Evolutionary conservation across 2,329 filamentous ascomycete species (phyloP).

Genomic region (Clonostachys rosea): DNA sequence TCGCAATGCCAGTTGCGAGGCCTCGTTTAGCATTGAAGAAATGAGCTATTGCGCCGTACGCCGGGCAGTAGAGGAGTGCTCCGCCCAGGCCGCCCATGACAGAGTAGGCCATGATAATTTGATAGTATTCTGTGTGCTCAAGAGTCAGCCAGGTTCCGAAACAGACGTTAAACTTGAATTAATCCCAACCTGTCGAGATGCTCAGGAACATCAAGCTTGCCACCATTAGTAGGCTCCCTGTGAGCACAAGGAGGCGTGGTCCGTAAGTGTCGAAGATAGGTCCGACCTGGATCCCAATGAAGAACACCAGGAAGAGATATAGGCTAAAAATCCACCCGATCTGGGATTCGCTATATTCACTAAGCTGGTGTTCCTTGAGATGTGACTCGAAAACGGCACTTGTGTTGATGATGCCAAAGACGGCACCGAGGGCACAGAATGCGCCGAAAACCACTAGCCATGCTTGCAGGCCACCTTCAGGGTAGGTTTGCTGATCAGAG

Average conservation of each 20-base stretch:
- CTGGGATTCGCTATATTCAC: slow-evolving; percentile 57
- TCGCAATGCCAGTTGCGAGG: not conserved
- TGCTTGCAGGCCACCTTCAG: slow-evolving; percentile 63
- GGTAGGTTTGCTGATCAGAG: slow-evolving; percentile 33
- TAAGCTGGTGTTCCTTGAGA: slow-evolving; percentile 67
- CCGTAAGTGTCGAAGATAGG: slow-evolving; percentile 77
- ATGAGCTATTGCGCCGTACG: slow-evolving; percentile 21
- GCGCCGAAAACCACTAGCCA: slow-evolving; percentile 70
- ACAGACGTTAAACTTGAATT: slow-evolving; percentile 10
- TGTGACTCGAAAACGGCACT: slow-evolving; percentile 62
- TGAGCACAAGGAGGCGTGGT: slow-evolving; percentile 59
- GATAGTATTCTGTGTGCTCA: slow-evolving; percentile 36
- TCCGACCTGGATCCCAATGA: slow-evolving; percentile 77
- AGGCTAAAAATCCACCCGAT: slow-evolving; percentile 87
- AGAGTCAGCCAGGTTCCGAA: not conserved
- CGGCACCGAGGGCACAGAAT: slow-evolving; percentile 60
- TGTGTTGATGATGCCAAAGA: slow-evolving; percentile 64
- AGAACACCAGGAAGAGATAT: slow-evolving; percentile 77
- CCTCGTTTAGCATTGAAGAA: not conserved
- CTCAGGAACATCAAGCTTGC: slow-evolving; percentile 63
- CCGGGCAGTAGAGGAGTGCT: slow-evolving; percentile 26
- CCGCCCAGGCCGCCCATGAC: slow-evolving; percentile 33
- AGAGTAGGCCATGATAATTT: slow-evolving; percentile 38
- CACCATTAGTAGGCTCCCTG: slow-evolving; percentile 58
- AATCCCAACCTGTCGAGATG: slow-evolving; percentile 40